Evolutionary conservation across 192 early-diverging fungal genomes (phyloP).

Genomic region (Linnemannia elongata): DNA sequence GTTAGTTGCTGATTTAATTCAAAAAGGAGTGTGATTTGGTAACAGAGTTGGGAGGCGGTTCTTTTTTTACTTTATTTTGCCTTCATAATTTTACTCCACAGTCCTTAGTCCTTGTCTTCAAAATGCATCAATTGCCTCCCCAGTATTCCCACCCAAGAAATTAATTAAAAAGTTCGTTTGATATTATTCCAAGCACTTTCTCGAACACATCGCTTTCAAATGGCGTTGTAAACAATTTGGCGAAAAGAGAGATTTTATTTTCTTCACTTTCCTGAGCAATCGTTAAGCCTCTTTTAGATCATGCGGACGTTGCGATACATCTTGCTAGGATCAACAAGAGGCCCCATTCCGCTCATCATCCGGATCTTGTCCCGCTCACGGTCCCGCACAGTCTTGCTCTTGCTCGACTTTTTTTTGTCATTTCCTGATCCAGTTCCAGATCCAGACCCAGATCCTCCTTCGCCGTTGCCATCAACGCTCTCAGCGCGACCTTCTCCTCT

Average conservation of each 20-base stretch:
- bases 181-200: no score
- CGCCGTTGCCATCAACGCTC: background rate
- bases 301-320: conserved; percentile 56
- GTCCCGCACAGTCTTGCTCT: conserved; percentile 17
- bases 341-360: conserved; percentile 35
- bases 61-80: no score
- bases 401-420: conserved; percentile 15
- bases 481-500: background rate
- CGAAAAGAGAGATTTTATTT: background rate
- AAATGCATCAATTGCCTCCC: no score
- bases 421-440: background rate
- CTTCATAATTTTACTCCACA: no score
- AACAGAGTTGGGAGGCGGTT: no score
- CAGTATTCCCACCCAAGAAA: no score
- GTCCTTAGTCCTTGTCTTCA: no score
- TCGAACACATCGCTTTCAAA: no score
- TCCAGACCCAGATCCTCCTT: background rate
- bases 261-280: background rate
- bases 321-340: conserved; percentile 43
- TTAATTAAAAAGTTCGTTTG: no score
- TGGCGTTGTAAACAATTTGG: no score
- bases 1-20: no score
- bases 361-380: conserved; percentile 42
- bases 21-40: no score
- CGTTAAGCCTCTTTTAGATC: conserved; percentile 4